Conservation (phyloP, 1,284 basidiomycete species). For the Apiotrichum montevideense region DNA sequence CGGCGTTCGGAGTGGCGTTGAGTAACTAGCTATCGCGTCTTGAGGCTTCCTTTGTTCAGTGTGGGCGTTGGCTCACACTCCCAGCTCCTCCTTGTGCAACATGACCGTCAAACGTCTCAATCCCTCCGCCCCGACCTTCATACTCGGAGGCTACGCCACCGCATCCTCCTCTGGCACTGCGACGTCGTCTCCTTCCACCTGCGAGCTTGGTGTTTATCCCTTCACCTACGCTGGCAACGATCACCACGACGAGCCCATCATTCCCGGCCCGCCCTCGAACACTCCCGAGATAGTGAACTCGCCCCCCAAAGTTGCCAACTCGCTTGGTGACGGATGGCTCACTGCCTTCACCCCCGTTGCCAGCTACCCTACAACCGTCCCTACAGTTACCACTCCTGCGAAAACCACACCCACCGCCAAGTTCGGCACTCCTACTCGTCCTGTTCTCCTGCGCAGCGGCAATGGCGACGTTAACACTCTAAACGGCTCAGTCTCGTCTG, state of each 20-base stretch:
- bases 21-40: too few species aligned
- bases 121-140: constrained; percentile 4
- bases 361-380: background rate
- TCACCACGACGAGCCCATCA: background rate
- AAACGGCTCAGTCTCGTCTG: too few species aligned
- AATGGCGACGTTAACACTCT: too few species aligned
- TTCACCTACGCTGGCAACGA: background rate
- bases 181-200: background rate
- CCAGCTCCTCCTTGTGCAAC: background rate
- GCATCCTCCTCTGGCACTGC: too few species aligned
- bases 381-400: background rate
- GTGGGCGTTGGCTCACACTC: too few species aligned
- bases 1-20: too few species aligned
- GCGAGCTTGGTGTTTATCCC: background rate
- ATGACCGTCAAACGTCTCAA: constrained; percentile 4
- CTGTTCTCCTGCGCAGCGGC: background rate
- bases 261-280: constrained; percentile 1
- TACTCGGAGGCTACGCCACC: background rate
- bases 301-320: background rate
- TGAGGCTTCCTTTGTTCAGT: too few species aligned
- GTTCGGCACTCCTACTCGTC: background rate
- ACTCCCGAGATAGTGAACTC: background rate
- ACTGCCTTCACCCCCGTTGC: background rate
- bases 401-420: background rate
- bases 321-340: constrained; percentile 1